Evolutionary conservation across 2,329 filamentous ascomycete species (phyloP), one percentile per base, ranked within the genome.

Genomic region (Monosporascus ibericus): DNA sequence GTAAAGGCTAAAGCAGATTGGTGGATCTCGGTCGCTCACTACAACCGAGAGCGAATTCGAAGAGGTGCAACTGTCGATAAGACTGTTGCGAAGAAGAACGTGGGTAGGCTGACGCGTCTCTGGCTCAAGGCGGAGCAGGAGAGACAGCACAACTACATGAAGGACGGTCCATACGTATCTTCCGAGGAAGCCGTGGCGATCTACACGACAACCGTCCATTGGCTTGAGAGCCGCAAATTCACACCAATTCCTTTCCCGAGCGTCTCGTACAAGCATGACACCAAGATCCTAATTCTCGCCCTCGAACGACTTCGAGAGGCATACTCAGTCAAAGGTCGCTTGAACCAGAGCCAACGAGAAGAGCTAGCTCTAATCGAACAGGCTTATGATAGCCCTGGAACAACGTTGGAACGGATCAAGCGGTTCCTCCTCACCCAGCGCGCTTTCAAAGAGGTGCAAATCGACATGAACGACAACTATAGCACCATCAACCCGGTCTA

Each of bases 381-480:
- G 72, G 95, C 94, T 4, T 99, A 99, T 62, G 94, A 99, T 68
- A 96, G 92, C 56, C 94, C 95, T 2, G 94, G 94, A 55, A 99
- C 94, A 1, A 97, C 94, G 0, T 71, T 99, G 53, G 92, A 96
- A 58, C 82, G 94, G 53, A 99, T 99, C 75, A 99, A 99, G 78
- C 88, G 94, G 48, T 97, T 97, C 77, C 77, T 99, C 57, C 82
- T 99, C 44, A 99, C 95, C 0, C 94, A 99, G 68, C 85, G 94
- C 69, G 94, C 95, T 1, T 99, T 99, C 81, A 99, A 99, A 74
- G 94, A 99, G 72, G 94, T 99, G 44, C 94, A 92, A 51, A 99
- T 99, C 60, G 94, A 99, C 68, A 99, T 99, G 94, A 99, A 99
- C 70, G 94, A 99, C 74, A 99, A 99, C 67, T 99, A 99, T 75